Evolutionary conservation across 805 yeast species (phyloP), one percentile per base, ranked within the genome.

Genomic region (Isabelozyma heimii): DNA sequence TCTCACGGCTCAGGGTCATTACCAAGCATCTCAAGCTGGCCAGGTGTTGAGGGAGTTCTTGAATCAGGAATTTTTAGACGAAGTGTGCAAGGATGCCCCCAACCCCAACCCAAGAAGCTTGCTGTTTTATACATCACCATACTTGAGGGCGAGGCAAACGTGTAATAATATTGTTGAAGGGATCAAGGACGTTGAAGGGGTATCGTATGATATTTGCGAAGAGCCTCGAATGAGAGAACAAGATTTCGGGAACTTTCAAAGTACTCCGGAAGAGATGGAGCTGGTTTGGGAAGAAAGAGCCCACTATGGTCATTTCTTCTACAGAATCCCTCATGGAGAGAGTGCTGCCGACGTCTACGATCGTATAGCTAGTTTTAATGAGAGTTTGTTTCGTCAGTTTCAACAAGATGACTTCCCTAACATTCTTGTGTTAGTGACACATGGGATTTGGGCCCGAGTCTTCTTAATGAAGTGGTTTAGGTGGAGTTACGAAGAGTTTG

Each of bases 311-410:
- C 77, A 73, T 54, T 74, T 73, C 60, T 91, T 91, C 66, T 91
- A 87, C 64, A 69, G 97, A 47, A 91, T 91, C 28, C 97, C 97
- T 4, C 84, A 87, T 59, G 97, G 97, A 9, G 97, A 91, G 66
- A 85, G 94, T 58, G 97, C 97, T 0, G 97, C 97, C 0, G 97
- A 91, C 66, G 97, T 91, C 8, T 91, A 83, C 66, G 97, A 91
- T 66, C 75, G 97, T 43, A 86, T 91, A 52, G 88, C 97, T 2
- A 87, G 94, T 13, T 91, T 91, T 65, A 90, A 90, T 63, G 97
- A 90, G 65, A 83, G 96, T 0, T 66, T 91, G 38, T 89, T 85
- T 62, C 75, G 97, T 43, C 94, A 88, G 63, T 91, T 91, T 60
- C 81, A 81, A 51, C 64, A 73, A 42, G 84, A 79, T 14, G 76